phyloP scores from a whole-genome alignment of 805 yeast genomes.

The Lipomyces spencermartinsiae region DNA sequence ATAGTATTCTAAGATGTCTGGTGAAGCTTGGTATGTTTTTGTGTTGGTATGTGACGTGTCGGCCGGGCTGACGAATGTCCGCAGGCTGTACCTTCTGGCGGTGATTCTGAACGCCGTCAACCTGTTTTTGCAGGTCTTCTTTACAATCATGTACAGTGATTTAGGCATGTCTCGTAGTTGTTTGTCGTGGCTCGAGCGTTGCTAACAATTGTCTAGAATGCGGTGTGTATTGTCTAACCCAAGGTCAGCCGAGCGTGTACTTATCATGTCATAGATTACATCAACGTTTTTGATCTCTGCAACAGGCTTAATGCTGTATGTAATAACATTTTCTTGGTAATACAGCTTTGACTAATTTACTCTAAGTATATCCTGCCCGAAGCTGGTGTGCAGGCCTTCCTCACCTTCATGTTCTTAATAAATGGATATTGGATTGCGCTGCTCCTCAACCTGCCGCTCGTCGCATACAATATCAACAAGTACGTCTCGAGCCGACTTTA shows the following conservation, averaged over 20 bases:
- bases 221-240: conserved; percentile 23
- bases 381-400: conserved; percentile 77
- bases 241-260: neutral
- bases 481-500: conserved; percentile 37
- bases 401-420: conserved; percentile 72
- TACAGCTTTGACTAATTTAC: neutral
- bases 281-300: conserved; percentile 96
- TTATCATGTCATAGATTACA: conserved; percentile 67
- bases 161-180: conserved; percentile 54
- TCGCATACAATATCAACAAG: conserved; percentile 83
- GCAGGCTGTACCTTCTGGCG: conserved; percentile 54
- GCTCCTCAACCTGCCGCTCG: conserved; percentile 78
- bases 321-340: conserved; percentile 15
- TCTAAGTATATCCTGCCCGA: conserved; percentile 80
- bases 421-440: conserved; percentile 94
- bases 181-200: neutral
- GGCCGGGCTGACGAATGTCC: neutral
- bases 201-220: conserved; percentile 35
- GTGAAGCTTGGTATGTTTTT: conserved; percentile 55
- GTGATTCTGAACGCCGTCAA: conserved; percentile 85
- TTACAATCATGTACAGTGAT: conserved; percentile 94
- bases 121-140: conserved; percentile 90
- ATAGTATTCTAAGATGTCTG: conserved; percentile 49
- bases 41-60: neutral
- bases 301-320: conserved; percentile 74